Evolutionary conservation across 495 filamentous ascomycete species (phyloP).

Genomic region (Talaromyces adpressus): DNA sequence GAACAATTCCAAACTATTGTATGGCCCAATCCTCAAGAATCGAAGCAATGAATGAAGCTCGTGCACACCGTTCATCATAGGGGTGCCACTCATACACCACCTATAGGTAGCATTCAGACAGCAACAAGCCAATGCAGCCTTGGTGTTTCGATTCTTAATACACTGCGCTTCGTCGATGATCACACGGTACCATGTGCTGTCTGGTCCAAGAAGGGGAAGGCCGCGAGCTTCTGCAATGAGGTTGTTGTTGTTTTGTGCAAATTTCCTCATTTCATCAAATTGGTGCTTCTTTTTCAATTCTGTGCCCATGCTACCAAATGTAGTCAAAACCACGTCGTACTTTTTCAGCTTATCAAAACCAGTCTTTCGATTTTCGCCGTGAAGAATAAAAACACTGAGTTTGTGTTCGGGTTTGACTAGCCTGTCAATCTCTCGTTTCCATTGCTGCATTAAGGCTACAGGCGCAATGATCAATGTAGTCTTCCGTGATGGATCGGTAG

Average conservation of each 20-base stretch:
- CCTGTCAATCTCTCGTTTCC: constrained; percentile 74
- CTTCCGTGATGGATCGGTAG: constrained; percentile 55
- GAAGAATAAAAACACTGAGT: constrained; percentile 61
- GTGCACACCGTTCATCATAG: constrained; percentile 84
- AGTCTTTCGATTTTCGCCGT: constrained; percentile 47
- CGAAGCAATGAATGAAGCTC: constrained; percentile 79
- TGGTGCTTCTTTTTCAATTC: constrained; percentile 56
- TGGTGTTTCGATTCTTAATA: constrained; percentile 80
- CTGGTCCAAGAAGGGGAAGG: constrained; percentile 57
- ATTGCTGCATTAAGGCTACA: constrained; percentile 81
- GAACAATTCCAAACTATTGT: constrained; percentile 58
- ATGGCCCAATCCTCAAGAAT: constrained; percentile 81
- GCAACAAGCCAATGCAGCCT: constrained; percentile 55
- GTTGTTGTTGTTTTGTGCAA: constrained; percentile 9
- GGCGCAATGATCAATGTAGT: constrained; percentile 86
- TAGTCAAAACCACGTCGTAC: constrained; percentile 84
- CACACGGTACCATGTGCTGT: constrained; percentile 70
- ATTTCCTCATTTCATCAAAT: constrained; percentile 24
- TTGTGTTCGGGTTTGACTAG: constrained; percentile 59
- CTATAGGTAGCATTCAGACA: constrained; percentile 57
- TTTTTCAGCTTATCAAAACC: constrained; percentile 54
- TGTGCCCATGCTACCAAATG: constrained; percentile 70
- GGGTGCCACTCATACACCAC: constrained; percentile 87
- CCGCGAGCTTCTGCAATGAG: constrained; percentile 15
- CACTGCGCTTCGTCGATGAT: constrained; percentile 92